Percentiles rank a stretch among this genome's conserved stretches.
Conservation (phyloP, 148 eudicot species). For the Persicaria maculosa region DNA sequence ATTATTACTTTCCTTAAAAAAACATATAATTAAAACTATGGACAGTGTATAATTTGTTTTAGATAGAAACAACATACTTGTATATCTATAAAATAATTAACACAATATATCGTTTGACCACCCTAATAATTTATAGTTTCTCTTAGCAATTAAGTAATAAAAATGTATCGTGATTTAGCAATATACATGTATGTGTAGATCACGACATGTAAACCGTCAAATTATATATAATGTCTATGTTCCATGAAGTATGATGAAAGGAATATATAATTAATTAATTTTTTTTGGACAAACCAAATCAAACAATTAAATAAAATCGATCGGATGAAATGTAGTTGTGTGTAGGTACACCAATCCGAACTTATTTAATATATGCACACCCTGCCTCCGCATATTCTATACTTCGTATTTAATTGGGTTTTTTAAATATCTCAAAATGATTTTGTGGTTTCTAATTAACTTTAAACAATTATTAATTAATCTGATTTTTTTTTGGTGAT, state of each 20-base stretch:
- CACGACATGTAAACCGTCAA: constrained; percentile 13
- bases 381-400: too few relatives aligned
- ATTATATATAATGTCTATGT: not conserved
- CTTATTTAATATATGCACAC: not conserved
- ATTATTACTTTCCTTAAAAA: too few relatives aligned
- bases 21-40: too few relatives aligned
- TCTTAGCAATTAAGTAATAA: not conserved
- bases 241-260: not conserved
- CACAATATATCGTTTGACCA: not conserved
- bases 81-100: not conserved
- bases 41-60: not conserved
- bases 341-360: constrained; percentile 5
- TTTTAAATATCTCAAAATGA: too few relatives aligned
- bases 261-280: not conserved
- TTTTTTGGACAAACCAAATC: not conserved
- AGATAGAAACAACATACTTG: not conserved
- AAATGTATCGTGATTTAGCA: not conserved
- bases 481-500: too few relatives aligned
- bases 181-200: constrained; percentile 5
- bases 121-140: not conserved
- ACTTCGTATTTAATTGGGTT: too few relatives aligned
- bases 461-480: too few relatives aligned
- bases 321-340: constrained; percentile 2
- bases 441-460: too few relatives aligned
- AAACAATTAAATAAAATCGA: not conserved